Percentiles rank a stretch among this genome's conserved stretches.
Evolutionary conservation across 495 filamentous ascomycete genomes (phyloP).

Genomic region (Xylaria sp.): DNA sequence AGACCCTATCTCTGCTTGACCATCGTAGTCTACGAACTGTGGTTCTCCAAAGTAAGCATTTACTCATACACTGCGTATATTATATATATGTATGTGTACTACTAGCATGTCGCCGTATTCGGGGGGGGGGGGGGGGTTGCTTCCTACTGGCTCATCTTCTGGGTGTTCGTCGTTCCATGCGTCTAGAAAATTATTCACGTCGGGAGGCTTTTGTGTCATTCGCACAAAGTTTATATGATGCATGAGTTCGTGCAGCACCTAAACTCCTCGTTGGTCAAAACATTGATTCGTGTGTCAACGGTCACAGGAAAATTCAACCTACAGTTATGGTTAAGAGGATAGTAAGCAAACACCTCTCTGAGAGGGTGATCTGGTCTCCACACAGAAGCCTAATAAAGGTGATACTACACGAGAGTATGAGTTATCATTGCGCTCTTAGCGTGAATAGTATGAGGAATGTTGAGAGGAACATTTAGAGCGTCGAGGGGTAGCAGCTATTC

Average conservation of each 20-base stretch:
- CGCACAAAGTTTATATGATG: background rate
- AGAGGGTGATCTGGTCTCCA: background rate
- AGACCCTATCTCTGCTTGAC: background rate
- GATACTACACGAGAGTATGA: background rate
- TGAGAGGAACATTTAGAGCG: background rate
- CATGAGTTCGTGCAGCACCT: conserved; percentile 2
- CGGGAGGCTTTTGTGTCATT: too few relatives aligned
- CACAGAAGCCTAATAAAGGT: background rate
- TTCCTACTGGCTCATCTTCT: background rate
- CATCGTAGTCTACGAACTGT: conserved; percentile 9
- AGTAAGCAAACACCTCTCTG: background rate
- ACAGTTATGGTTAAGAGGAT: background rate
- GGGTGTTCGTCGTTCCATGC: background rate
- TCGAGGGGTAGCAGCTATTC: background rate
- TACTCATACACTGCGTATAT: background rate
- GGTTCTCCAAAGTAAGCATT: background rate
- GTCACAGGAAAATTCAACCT: background rate
- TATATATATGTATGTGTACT: background rate
- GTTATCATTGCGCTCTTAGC: background rate
- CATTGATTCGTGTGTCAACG: background rate
- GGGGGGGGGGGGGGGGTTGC: too few relatives aligned
- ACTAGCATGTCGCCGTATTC: background rate
- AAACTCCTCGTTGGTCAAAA: background rate
- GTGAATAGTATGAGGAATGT: background rate
- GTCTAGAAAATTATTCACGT: background rate